Conservation (phyloP, 768 basidiomycete species). For the Mycena pura region DNA sequence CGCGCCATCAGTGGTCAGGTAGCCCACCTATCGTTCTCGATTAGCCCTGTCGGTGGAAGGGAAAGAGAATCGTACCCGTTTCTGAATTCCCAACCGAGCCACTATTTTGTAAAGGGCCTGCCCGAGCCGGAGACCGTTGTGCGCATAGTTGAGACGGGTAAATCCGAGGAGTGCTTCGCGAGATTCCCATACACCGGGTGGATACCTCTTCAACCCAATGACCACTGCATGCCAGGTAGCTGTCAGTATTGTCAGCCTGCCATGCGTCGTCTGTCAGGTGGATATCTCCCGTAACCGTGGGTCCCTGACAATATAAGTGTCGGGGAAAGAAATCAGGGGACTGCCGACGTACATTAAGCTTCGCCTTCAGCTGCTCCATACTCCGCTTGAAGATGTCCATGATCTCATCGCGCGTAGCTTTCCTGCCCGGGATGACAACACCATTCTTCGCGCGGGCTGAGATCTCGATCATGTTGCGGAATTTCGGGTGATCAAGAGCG, state of each 20-base stretch:
- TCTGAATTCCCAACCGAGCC: constrained; percentile 32
- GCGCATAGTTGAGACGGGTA: constrained; percentile 5
- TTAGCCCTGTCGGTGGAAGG: background rate
- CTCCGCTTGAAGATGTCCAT: constrained; percentile 29
- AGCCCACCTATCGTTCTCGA: background rate
- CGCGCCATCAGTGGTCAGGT: background rate
- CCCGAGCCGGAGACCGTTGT: constrained; percentile 11
- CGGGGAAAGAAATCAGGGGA: background rate
- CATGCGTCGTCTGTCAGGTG: constrained; percentile 47
- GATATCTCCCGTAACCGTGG: constrained; percentile 29
- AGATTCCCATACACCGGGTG: constrained; percentile 33
- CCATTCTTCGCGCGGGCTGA: constrained; percentile 38
- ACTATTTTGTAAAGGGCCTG: constrained; percentile 29
- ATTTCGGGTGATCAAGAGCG: constrained; percentile 39
- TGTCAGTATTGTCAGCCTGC: constrained; percentile 46
- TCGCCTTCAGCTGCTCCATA: background rate
- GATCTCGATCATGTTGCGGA: constrained; percentile 39
- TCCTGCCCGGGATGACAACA: constrained; percentile 34
- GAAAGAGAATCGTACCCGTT: constrained; percentile 33
- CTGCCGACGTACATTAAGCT: constrained; percentile 10
- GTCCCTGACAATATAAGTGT: constrained; percentile 13
- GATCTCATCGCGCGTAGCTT: constrained; percentile 33
- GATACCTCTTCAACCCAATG: constrained; percentile 46
- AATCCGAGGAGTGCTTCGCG: constrained; percentile 31
- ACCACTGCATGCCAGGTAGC: constrained; percentile 46